A percentile compares a stretch with the other conserved stretches of the same genome.
These are phyloP conservation scores for Scheffersomyces lignosus DNA, from an alignment of 805 yeast genomes.

Conservation along the genomic window DNA sequence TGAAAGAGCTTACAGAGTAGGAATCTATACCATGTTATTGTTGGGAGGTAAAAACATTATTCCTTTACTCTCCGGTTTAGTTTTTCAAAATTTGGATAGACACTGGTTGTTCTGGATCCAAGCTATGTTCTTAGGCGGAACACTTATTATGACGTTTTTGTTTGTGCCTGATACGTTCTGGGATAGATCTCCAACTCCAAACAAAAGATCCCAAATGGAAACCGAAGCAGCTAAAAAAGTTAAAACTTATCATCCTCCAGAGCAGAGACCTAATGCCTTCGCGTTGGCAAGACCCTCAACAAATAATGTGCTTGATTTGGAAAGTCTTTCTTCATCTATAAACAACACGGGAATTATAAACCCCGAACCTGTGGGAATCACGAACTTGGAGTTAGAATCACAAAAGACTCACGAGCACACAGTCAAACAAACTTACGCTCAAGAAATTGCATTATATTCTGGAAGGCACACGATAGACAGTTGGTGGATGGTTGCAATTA, in stretches of 20 bases:
- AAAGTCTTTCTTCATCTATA: conserved; percentile 15
- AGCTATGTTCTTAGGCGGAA: conserved; percentile 50
- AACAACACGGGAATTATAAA: conserved; percentile 2
- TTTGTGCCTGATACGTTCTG: conserved; percentile 69
- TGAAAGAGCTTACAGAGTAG: conserved; percentile 60
- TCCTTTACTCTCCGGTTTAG: conserved; percentile 55
- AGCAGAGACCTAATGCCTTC: conserved; percentile 30
- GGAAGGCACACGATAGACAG: conserved; percentile 52
- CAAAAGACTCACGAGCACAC: conserved; percentile 1
- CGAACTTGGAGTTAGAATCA: conserved; percentile 2
- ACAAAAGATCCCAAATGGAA: conserved; percentile 48
- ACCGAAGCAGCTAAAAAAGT: conserved; percentile 46
- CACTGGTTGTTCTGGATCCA: conserved; percentile 65
- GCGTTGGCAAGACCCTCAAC: conserved; percentile 20
- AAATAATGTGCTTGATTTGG: conserved; percentile 9
- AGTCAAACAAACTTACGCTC: conserved; percentile 18
- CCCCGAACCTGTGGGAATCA: conserved; percentile 1
- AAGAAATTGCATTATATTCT: conserved; percentile 41
- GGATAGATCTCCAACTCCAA: conserved; percentile 54
- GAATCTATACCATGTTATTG: conserved; percentile 55
- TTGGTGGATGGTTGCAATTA: conserved; percentile 55
- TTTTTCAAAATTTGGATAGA: conserved; percentile 49
- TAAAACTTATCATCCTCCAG: conserved; percentile 21
- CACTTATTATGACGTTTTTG: conserved; percentile 44
- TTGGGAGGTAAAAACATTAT: conserved; percentile 63